These are phyloP conservation scores for Craspedostauros australis DNA, from an alignment of 108 stramenopile species.

Conservation along the genomic window DNA sequence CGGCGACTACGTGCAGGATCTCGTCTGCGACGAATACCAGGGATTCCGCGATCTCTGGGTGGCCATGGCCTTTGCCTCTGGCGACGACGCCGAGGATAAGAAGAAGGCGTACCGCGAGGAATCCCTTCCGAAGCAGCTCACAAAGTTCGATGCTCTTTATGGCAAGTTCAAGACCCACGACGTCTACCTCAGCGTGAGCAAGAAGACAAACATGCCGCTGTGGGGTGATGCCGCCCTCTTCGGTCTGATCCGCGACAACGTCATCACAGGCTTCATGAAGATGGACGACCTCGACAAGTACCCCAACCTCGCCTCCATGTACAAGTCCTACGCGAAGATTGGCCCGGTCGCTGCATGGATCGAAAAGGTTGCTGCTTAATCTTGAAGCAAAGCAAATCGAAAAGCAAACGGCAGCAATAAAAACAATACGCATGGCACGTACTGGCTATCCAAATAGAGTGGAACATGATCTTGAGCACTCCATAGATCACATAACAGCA, in stretches of 20 bases:
- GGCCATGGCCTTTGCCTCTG: not conserved
- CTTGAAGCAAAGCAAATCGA: too few relatives aligned
- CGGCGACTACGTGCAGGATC: conserved; percentile 20
- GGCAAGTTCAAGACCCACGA: conserved; percentile 9
- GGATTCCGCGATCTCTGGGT: conserved; percentile 14
- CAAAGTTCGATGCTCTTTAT: conserved; percentile 19
- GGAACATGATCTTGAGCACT: too few relatives aligned
- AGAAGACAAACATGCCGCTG: conserved; percentile 5
- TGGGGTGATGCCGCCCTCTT: conserved; percentile 22
- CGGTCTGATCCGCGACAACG: conserved; percentile 12
- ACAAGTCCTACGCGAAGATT: conserved; percentile 4
- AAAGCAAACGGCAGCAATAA: too few relatives aligned
- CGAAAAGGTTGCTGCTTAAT: too few relatives aligned
- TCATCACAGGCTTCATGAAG: conserved; percentile 1
- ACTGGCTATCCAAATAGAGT: too few relatives aligned
- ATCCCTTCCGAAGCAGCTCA: not conserved
- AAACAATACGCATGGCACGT: too few relatives aligned
- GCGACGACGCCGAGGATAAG: conserved; percentile 5
- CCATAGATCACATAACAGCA: too few relatives aligned
- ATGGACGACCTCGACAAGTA: conserved; percentile 5
- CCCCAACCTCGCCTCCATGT: conserved; percentile 5
- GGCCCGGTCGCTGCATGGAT: conserved; percentile 6
- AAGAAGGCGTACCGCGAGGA: conserved; percentile 11
- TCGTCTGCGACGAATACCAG: conserved; percentile 20
- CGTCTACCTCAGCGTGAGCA: conserved; percentile 9